Evolutionary conservation across 305 asterid species (phyloP).

Genomic region (Andrographis paniculata): DNA sequence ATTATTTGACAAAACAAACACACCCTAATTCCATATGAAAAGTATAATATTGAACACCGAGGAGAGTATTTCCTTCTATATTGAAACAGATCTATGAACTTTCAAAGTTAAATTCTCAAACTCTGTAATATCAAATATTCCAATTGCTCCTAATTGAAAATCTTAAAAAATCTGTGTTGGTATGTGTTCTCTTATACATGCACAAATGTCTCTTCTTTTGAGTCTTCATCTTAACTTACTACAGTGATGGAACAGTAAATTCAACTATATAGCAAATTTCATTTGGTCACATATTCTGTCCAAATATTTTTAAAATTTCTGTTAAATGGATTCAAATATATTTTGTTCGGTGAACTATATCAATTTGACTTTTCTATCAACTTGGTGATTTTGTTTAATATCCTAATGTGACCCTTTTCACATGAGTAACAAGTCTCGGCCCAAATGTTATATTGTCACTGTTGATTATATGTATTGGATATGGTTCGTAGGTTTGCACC

Average conservation of each 20-base stretch:
- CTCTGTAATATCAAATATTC: no score
- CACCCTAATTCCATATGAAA: no score
- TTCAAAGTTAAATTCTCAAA: no score
- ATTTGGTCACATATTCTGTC: not conserved
- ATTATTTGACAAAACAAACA: no score
- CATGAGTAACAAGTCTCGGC: not conserved
- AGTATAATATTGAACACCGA: no score
- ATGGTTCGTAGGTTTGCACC: not conserved
- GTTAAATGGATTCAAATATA: no score
- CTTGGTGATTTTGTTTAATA: not conserved
- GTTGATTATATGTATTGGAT: conserved; percentile 11
- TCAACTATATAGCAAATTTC: not conserved
- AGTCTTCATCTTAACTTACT: not conserved
- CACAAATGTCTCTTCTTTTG: not conserved
- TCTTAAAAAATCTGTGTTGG: not conserved
- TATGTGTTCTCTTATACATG: not conserved
- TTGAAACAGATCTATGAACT: no score
- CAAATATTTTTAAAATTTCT: not conserved
- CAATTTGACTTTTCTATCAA: not conserved
- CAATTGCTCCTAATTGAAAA: not conserved
- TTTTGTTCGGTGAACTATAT: no score
- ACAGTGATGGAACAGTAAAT: not conserved
- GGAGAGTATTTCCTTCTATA: no score
- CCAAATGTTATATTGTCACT: not conserved
- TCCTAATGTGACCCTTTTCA: conserved; percentile 1